These are phyloP conservation scores for Avicennia marina DNA, from an alignment of 257 asterid species.

Conservation along the genomic window DNA sequence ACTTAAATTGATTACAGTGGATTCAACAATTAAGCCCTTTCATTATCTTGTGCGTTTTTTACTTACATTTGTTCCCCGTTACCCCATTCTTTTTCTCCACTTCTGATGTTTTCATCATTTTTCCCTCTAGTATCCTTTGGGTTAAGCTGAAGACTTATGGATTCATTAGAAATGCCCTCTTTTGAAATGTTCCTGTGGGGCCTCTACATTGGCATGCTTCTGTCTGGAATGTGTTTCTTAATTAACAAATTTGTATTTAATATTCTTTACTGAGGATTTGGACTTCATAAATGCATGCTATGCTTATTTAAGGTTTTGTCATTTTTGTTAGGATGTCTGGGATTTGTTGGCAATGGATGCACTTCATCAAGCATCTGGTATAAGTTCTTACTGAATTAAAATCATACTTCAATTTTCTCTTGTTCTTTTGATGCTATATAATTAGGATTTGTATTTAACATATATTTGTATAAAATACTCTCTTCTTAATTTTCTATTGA, in stretches of 20 bases:
- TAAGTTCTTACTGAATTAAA: background rate
- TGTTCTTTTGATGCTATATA: background rate
- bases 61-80: background rate
- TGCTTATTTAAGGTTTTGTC: slow-evolving; percentile 10
- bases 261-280: no score
- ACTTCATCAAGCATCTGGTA: slow-evolving; percentile 90
- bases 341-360: slow-evolving; percentile 78
- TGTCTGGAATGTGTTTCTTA: no score
- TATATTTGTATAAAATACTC: background rate
- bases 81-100: no score
- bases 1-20: background rate
- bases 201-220: no score
- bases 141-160: no score
- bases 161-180: no score
- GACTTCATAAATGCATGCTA: background rate
- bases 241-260: no score
- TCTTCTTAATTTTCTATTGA: background rate
- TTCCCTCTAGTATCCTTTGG: no score
- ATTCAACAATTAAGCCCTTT: background rate
- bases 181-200: no score
- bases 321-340: slow-evolving; percentile 64
- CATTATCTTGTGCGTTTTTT: background rate
- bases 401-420: background rate
- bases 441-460: background rate
- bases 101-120: background rate